Evolutionary conservation across 306 rosid genomes (phyloP), one percentile per base, ranked within the genome.

Genomic region (Vigna mungo): DNA sequence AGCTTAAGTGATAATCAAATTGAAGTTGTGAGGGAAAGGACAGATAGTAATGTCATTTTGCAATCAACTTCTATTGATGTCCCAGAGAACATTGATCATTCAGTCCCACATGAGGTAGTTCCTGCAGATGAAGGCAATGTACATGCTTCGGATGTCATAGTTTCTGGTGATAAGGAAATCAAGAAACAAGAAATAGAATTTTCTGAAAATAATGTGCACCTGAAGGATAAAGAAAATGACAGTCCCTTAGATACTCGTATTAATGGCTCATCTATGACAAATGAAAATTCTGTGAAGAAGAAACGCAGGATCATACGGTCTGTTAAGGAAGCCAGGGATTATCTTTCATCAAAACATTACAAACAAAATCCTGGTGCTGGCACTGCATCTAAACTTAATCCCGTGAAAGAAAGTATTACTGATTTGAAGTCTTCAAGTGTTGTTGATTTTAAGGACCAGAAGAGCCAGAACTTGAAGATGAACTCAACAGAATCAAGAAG

Each of bases 321-420:
- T 37, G 92, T 95, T 84, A 89, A 84, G 81, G 98, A 95, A 87
- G 98, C 98, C 25, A 84, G 89, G 82, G 91, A 91, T 68, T 95
- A 88, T 83, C 96, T 95, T 59, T 87, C 83, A 2, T 84, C 49
- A 71, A 92, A 82, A 81, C 73, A 49, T 75, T 81, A 71, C 75
- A 89, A 89, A 74, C 82, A 72, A 86, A 78, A 74, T 70, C 49
- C 75, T 46, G 55, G 68, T 64, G 52, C 51, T 46, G 55, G 68
- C 68, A 55, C 64, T 65, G 81, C 78, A 66, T n/a, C 71, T 21
- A 75, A 44, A 70, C 64, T 69, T 76, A 76, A 76, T 78, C 58
- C 43, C 18, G 39, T 71, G 74, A 43, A 54, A 49, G 87, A 85
- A 68, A 79, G 76, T 79, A 61, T 51, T 18, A 36, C 59, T 76